Evolutionary conservation across 495 filamentous ascomycete genomes (phyloP).

Genomic region (Trypethelium eluteriae): DNA sequence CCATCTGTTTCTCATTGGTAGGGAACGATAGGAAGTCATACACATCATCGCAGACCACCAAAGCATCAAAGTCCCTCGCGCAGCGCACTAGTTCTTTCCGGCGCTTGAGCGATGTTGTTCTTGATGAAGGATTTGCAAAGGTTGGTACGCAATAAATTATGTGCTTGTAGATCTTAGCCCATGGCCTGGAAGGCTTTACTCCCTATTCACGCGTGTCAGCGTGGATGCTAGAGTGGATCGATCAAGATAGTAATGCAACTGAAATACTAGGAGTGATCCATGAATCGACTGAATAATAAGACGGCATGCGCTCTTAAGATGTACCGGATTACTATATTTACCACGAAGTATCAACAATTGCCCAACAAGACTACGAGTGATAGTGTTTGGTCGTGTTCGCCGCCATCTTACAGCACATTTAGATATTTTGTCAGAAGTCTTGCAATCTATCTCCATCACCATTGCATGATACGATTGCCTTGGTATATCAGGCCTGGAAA

Average conservation of each 20-base stretch:
- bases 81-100: slow-evolving; percentile 56
- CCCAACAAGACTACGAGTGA: no score
- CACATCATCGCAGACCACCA: slow-evolving; percentile 81
- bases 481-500: not conserved
- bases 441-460: no score
- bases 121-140: slow-evolving; percentile 71
- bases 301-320: not conserved
- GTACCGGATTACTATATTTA: no score
- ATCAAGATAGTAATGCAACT: not conserved
- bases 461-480: not conserved
- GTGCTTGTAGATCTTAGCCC: slow-evolving; percentile 66
- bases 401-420: no score
- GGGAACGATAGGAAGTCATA: slow-evolving; percentile 83
- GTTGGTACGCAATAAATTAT: slow-evolving; percentile 79
- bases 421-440: no score
- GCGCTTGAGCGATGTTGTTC: slow-evolving; percentile 58
- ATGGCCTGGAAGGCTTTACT: slow-evolving; percentile 32
- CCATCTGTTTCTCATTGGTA: slow-evolving; percentile 8
- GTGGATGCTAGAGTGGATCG: not conserved
- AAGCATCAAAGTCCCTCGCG: slow-evolving; percentile 64
- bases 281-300: no score
- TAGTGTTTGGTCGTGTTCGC: no score
- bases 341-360: no score
- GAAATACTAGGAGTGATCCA: not conserved
- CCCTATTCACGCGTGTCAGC: slow-evolving; percentile 5